These are phyloP conservation scores for Erodium chrysanthum DNA, from an alignment of 441 rosid species.

Conservation along the genomic window DNA sequence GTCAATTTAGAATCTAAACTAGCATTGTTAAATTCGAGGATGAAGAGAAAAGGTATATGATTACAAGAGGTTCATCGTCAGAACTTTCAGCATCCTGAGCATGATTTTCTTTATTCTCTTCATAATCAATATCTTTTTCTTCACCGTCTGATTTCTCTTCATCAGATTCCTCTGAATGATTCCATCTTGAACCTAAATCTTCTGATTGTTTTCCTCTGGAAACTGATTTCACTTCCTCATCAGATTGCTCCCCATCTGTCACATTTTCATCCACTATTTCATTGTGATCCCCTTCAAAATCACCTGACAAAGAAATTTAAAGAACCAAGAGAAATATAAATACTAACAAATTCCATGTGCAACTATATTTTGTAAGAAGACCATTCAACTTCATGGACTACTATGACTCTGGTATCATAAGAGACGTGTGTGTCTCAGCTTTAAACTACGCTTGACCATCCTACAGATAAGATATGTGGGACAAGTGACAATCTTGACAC, in stretches of 20 bases:
- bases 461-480: neutral
- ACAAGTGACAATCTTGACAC: slow-evolving; percentile 2
- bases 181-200: slow-evolving; percentile 27
- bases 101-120: slow-evolving; percentile 29
- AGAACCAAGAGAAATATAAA: neutral
- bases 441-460: neutral
- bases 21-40: neutral
- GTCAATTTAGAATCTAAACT: slow-evolving; percentile 13
- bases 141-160: slow-evolving; percentile 6
- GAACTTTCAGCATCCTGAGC: slow-evolving; percentile 45
- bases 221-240: slow-evolving; percentile 33
- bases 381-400: neutral
- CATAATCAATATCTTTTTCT: slow-evolving; percentile 22
- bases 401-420: neutral
- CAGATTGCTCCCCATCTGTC: slow-evolving; percentile 33
- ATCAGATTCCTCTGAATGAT: slow-evolving; percentile 32
- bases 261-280: slow-evolving; percentile 26
- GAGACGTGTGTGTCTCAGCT: neutral
- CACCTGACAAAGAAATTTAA: slow-evolving; percentile 25
- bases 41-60: slow-evolving; percentile 16
- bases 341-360: neutral
- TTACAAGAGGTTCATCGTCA: slow-evolving; percentile 93
- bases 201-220: slow-evolving; percentile 31
- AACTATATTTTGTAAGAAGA: neutral
- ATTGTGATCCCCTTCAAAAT: slow-evolving; percentile 31